A percentile compares a stretch with the other conserved stretches of the same genome.
These are phyloP conservation scores for Teratosphaeriaceae sp. DNA, from an alignment of 2,329 filamentous ascomycete genomes.

Conservation along the genomic window DNA sequence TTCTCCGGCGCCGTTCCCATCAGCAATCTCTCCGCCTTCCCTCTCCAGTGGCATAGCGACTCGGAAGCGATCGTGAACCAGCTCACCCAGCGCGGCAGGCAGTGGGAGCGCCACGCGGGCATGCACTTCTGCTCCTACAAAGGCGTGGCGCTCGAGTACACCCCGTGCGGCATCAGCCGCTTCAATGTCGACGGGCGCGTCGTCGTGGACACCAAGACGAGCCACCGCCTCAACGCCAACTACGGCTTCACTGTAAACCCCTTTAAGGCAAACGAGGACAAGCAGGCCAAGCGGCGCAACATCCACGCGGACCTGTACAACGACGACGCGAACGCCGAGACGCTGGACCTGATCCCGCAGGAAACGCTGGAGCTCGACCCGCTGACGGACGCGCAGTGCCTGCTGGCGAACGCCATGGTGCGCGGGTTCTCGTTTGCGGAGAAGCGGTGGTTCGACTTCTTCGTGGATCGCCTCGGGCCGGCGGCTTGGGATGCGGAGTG, in stretches of 20 bases:
- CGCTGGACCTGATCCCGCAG: slow-evolving; percentile 17
- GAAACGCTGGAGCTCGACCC: slow-evolving; percentile 16
- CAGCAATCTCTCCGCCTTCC: slow-evolving; percentile 20
- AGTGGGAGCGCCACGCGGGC: slow-evolving; percentile 21
- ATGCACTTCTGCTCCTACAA: slow-evolving; percentile 23
- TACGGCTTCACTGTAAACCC: slow-evolving; percentile 17
- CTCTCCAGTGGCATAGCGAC: slow-evolving; percentile 15
- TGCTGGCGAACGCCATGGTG: slow-evolving; percentile 28
- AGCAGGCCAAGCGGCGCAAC: slow-evolving; percentile 13
- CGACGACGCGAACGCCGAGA: slow-evolving; percentile 4
- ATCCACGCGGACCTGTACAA: slow-evolving; percentile 14
- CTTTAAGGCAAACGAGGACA: slow-evolving; percentile 17
- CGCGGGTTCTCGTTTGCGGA: slow-evolving; percentile 30
- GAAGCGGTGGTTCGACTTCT: slow-evolving; percentile 32
- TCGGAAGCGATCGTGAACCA: slow-evolving; percentile 11
- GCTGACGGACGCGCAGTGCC: slow-evolving; percentile 22
- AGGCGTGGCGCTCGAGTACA: slow-evolving; percentile 21
- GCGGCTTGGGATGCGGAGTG: slow-evolving; percentile 26
- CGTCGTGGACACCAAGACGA: slow-evolving; percentile 24
- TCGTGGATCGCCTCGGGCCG: slow-evolving; percentile 26
- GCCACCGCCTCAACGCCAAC: slow-evolving; percentile 23
- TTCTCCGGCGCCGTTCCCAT: slow-evolving; percentile 20
- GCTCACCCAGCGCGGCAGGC: slow-evolving; percentile 20
- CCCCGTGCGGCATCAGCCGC: slow-evolving; percentile 12
- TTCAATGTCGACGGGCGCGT: slow-evolving; percentile 24